Base-by-base conservation (phyloP, 1,284 basidiomycete genomes). In the Melampsora americana region DNA sequence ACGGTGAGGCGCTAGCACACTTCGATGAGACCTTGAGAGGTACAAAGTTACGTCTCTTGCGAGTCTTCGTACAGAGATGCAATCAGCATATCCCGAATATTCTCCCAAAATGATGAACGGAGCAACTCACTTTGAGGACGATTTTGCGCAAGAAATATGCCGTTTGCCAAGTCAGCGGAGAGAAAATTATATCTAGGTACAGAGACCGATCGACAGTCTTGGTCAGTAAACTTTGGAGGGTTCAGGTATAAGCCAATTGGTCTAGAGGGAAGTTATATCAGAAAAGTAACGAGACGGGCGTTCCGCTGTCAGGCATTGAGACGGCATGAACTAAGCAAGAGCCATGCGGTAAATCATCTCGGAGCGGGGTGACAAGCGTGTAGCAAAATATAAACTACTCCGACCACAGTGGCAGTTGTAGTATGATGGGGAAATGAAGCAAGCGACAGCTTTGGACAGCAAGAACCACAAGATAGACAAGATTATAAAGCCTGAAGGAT, bases 281-380 rank as follows among this genome's bases (percentile, higher is more conserved):
- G 9, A 9, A 35, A 35, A 35, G 35, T 35, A 35, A 35, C 9
- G 35, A 35, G 35, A 35, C 9, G 1, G 2, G 50, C 50, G 50
- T 53, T 53, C 50, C 50, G 50, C 50, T 53, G 50, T 53, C 50
- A 53, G 1, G 18, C 18, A 53, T 26, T 26, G 50, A 26, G 50
- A 53, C 50, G 50, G 50, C 50, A 53, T 53, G 50, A 53, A 12
- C 50, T 53, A 53, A 53, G 50, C 50, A 53, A 53, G 50, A 18
- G 50, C 50, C 23, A 53, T 20, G 20, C 7, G 50, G 23, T 53
- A 53, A 53, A 26, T 20, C 23, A 11, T 53, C 6, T 20, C 50
- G 23, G 23, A 53, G 20, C 50, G 50, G 20, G 50, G 7, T 53
- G 50, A 53, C 50, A 53, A 53, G 50, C 50, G 23, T 26, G 50